Conservation (phyloP, 1,284 basidiomycete genomes). For the Moniliophthora roreri region DNA sequence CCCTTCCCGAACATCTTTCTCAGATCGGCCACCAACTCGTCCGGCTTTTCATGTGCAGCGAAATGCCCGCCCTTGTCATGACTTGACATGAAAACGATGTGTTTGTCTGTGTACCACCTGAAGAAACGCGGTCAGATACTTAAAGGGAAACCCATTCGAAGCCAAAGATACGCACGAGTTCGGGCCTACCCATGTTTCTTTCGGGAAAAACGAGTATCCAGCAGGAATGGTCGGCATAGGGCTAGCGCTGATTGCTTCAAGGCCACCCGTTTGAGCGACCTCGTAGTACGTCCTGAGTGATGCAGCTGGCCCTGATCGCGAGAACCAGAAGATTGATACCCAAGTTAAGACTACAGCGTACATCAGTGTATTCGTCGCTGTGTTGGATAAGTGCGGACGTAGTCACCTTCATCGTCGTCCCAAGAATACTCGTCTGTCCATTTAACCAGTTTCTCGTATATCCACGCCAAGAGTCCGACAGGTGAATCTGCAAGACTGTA, state of each 20-base stretch:
- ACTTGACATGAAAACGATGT: not conserved
- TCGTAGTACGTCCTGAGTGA: conserved; percentile 44
- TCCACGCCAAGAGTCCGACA: conserved; percentile 50
- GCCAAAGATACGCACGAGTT: not conserved
- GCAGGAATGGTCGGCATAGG: conserved; percentile 2
- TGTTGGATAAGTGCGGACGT: too few relatives aligned
- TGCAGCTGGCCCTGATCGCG: conserved; percentile 42
- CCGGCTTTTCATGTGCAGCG: not conserved
- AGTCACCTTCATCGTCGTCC: conserved; percentile 54
- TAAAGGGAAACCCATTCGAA: not conserved
- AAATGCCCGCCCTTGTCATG: not conserved
- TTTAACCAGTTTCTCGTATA: conserved; percentile 47
- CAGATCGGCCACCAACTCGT: not conserved
- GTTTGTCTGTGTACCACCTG: not conserved
- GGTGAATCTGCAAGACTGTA: conserved; percentile 54
- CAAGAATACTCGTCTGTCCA: conserved; percentile 51
- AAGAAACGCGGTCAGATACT: not conserved
- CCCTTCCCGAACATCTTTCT: conserved; percentile 2
- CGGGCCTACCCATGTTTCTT: not conserved
- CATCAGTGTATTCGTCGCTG: too few relatives aligned
- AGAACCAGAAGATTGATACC: conserved; percentile 50
- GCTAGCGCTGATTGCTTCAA: not conserved
- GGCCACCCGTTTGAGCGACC: not conserved
- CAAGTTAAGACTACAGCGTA: conserved; percentile 47
- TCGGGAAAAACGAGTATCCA: conserved; percentile 9